Conservation (phyloP, 345 rosid genomes). For the Citrus maxima region DNA sequence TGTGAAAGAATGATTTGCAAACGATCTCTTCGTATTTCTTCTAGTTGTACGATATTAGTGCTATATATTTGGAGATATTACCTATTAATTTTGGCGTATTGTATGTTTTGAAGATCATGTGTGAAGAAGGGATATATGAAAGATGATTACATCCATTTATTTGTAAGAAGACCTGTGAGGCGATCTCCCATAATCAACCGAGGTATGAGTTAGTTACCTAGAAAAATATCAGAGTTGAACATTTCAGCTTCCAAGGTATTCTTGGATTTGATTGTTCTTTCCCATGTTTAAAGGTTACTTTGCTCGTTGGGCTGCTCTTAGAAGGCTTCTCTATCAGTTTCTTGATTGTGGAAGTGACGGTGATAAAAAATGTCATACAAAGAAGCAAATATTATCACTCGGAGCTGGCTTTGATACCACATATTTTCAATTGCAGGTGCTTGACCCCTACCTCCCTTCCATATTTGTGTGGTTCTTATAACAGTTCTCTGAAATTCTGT, state of each 20-base stretch:
- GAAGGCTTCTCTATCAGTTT: slow-evolving; percentile 80
- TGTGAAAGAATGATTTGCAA: neutral
- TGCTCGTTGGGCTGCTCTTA: slow-evolving; percentile 94
- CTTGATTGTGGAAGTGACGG: slow-evolving; percentile 42
- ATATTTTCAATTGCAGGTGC: slow-evolving; percentile 83
- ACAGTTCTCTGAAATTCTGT: neutral
- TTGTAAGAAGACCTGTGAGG: slow-evolving; percentile 83
- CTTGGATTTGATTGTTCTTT: neutral
- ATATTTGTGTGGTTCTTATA: neutral
- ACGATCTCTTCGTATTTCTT: neutral
- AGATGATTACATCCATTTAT: slow-evolving; percentile 81
- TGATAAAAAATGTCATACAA: slow-evolving; percentile 24
- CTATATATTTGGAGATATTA: neutral
- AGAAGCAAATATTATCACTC: slow-evolving; percentile 88
- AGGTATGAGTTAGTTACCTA: slow-evolving; percentile 40
- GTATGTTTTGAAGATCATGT: slow-evolving; percentile 61
- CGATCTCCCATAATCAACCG: slow-evolving; percentile 94
- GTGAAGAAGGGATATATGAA: slow-evolving; percentile 84
- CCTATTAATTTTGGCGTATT: neutral
- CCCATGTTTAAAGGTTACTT: slow-evolving; percentile 61
- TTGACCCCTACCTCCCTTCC: neutral
- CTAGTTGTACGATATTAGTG: neutral
- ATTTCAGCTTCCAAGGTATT: neutral
- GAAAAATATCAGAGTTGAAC: neutral
- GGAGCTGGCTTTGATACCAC: slow-evolving; percentile 97